Conservation (phyloP, 2,329 filamentous ascomycete genomes). For the Phialophora expanda region DNA sequence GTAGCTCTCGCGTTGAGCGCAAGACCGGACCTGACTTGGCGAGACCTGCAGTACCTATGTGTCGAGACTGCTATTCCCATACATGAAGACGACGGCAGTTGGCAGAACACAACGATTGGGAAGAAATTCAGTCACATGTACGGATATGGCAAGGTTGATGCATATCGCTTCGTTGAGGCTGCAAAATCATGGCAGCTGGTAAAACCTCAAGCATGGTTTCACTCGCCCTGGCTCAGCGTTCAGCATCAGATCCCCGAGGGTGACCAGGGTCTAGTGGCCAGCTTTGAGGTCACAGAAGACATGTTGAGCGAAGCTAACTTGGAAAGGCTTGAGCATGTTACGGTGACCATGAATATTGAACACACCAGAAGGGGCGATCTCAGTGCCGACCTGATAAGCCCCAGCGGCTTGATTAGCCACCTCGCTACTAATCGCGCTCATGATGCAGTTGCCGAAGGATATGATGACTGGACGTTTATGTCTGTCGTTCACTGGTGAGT, state of each 20-base stretch:
- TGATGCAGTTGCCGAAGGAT: conserved; percentile 72
- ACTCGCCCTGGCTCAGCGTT: conserved; percentile 91
- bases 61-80: conserved; percentile 83
- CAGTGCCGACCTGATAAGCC: conserved; percentile 88
- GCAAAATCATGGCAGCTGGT: conserved; percentile 86
- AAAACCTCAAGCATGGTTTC: conserved; percentile 94
- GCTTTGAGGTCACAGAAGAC: conserved; percentile 79
- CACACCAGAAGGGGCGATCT: conserved; percentile 88
- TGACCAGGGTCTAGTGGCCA: conserved; percentile 74
- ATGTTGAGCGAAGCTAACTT: conserved; percentile 84
- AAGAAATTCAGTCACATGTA: conserved; percentile 92
- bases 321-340: conserved; percentile 88
- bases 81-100: conserved; percentile 73
- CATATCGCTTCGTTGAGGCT: conserved; percentile 79
- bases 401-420: conserved; percentile 79
- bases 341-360: conserved; percentile 94
- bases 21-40: conserved; percentile 86
- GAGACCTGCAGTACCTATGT: conserved; percentile 91
- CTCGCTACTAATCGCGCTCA: conserved; percentile 75
- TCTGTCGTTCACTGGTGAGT: conserved; percentile 91
- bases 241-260: conserved; percentile 86
- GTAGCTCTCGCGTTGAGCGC: conserved; percentile 85
- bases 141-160: conserved; percentile 94
- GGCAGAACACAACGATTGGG: conserved; percentile 80
- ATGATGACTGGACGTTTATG: conserved; percentile 98